Evolutionary conservation across 495 filamentous ascomycete species (phyloP), one percentile per base, ranked within the genome.

Genomic region (Aeminium ludgeri): DNA sequence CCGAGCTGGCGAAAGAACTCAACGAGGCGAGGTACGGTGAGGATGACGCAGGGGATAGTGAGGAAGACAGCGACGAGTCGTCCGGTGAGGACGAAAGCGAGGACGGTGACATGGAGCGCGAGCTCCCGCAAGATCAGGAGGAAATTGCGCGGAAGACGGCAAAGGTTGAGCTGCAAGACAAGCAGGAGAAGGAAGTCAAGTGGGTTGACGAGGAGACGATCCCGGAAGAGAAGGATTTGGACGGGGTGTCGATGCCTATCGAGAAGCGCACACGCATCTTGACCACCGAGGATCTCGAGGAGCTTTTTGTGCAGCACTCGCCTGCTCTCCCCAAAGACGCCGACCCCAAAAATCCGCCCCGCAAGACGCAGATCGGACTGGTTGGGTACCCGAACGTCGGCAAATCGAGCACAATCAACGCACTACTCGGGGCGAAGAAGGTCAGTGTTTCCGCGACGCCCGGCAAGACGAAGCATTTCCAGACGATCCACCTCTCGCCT

Each of bases 361-460:
- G 70, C 46, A 95, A 87, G 57, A 78, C 83, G 13, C 72, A 78
- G 43, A 89, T 99, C 52, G 91, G 91, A 48, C 69, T 99, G 11
- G 89, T 99, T 38, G 91, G 91, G 23, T 99, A 99, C 64, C 91
- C 91, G 46, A 99, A 99, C 62, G 91, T 96, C 49, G 91, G 91
- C 54, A 99, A 99, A 61, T 96, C 91, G 6, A 93, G 84, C 30
- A 99, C 91, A 6, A 96, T 99, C 68, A 99, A 99, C 63, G 87
- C 91, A 10, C 74, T 99, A 30, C 82, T 95, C 43, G 91, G 91
- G 38, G 80, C 91, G 40, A 96, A 94, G 69, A 96, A 96, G 63
- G 91, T 99, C 3, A 95, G 87, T 1, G 91, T 99, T 30, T 96
- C 91, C 30, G 76, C 87, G 20, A 99, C 91, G 1, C 91, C 91